phyloP scores from a whole-genome alignment of 1,284 basidiomycete species.

The Melampsora americana region DNA sequence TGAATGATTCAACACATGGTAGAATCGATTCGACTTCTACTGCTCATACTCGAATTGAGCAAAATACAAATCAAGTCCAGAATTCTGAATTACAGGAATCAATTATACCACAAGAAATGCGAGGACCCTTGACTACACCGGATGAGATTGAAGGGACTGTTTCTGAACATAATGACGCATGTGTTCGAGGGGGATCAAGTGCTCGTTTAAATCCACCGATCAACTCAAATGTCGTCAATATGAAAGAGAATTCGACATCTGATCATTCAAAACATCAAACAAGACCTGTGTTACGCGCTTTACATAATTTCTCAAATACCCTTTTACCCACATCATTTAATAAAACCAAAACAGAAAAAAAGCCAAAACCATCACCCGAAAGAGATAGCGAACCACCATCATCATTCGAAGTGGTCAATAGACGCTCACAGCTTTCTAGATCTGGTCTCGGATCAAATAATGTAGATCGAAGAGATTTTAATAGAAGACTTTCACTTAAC shows the following conservation, averaged over 20 bases:
- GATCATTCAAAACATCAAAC: not conserved
- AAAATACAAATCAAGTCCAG: not conserved
- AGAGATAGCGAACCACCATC: not conserved
- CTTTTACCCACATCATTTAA: not conserved
- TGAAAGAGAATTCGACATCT: not conserved
- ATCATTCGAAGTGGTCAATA: constrained; percentile 33
- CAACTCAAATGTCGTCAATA: not conserved
- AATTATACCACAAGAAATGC: not conserved
- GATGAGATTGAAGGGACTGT: not conserved
- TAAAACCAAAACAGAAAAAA: not conserved
- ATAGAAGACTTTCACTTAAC: not conserved
- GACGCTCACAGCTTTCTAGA: not conserved
- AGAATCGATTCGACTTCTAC: constrained; percentile 10
- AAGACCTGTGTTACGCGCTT: not conserved
- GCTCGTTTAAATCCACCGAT: not conserved
- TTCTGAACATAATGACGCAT: not conserved
- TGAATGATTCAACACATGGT: not conserved
- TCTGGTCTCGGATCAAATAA: not conserved
- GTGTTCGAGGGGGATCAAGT: not conserved
- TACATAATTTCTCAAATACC: constrained; percentile 3
- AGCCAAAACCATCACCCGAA: not conserved
- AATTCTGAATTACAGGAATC: not conserved
- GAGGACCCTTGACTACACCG: not conserved
- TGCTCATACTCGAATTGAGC: constrained; percentile 3
- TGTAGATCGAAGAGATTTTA: not conserved